Evolutionary conservation across 352 stramenopile species (phyloP).

Genomic region (Phytophthora fragariae): DNA sequence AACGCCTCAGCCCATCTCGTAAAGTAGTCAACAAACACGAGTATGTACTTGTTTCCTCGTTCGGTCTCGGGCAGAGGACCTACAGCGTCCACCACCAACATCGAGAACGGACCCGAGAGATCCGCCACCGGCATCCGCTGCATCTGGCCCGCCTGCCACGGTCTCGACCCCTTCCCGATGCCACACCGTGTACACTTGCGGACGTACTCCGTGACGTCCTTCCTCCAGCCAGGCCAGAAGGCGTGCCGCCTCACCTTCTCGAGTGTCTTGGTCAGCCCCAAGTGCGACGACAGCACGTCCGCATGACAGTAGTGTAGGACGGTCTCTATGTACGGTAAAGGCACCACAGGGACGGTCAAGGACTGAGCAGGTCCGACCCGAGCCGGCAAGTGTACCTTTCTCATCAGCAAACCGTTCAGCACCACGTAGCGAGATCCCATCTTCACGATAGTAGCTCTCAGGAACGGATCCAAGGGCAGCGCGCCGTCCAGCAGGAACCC

Average conservation of each 20-base stretch:
- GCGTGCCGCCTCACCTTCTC: slow-evolving; percentile 12
- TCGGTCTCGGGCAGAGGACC: not conserved
- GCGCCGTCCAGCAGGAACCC: slow-evolving; percentile 9
- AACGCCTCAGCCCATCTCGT: slow-evolving; percentile 1
- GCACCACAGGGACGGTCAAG: slow-evolving; percentile 8
- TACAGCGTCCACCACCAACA: slow-evolving; percentile 1
- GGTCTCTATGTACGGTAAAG: slow-evolving; percentile 6
- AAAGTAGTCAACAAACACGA: slow-evolving; percentile 2
- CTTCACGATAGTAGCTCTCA: not conserved
- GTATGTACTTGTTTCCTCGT: slow-evolving; percentile 1
- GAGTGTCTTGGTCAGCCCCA: slow-evolving; percentile 4
- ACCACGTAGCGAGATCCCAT: slow-evolving; percentile 1
- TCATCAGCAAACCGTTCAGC: slow-evolving; percentile 6
- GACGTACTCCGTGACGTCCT: slow-evolving; percentile 3
- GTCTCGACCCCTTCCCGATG: not conserved
- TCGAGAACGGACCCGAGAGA: not conserved
- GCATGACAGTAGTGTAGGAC: slow-evolving; percentile 21
- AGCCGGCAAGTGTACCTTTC: slow-evolving; percentile 4
- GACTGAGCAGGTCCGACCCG: slow-evolving; percentile 3
- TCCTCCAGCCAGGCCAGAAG: slow-evolving; percentile 2
- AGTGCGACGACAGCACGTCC: slow-evolving; percentile 5
- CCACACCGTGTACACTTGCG: not conserved
- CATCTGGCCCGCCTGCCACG: slow-evolving; percentile 4
- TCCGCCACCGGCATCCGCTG: slow-evolving; percentile 14
- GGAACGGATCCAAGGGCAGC: slow-evolving; percentile 8